phyloP scores from a whole-genome alignment of 768 basidiomycete species.

The Leucocoprinus leucothites region DNA sequence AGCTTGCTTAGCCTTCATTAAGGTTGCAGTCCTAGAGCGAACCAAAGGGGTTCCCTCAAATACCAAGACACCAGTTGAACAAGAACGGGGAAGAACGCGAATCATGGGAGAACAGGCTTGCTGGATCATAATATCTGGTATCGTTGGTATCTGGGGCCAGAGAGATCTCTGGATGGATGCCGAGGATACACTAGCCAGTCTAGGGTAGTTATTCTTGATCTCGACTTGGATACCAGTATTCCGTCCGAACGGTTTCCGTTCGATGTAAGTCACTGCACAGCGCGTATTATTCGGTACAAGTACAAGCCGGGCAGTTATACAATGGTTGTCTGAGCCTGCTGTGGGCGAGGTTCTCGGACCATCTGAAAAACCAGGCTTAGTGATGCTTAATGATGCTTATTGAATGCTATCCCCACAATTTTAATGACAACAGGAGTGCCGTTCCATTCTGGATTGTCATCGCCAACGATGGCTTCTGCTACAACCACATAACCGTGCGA shows the following conservation, averaged over 20 bases:
- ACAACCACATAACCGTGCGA: slow-evolving; percentile 23
- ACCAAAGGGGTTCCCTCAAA: slow-evolving; percentile 21
- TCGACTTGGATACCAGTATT: not conserved
- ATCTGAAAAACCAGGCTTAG: slow-evolving; percentile 15
- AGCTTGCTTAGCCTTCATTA: slow-evolving; percentile 55
- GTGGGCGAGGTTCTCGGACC: slow-evolving; percentile 17
- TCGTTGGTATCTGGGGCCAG: slow-evolving; percentile 75
- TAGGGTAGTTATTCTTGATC: not conserved
- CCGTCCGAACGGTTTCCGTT: not conserved
- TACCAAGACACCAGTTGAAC: slow-evolving; percentile 4
- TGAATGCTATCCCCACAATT: slow-evolving; percentile 17
- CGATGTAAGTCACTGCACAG: not conserved
- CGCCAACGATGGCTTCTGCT: slow-evolving; percentile 18
- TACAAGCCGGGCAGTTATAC: not conserved
- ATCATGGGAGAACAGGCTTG: slow-evolving; percentile 47
- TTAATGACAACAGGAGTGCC: slow-evolving; percentile 19
- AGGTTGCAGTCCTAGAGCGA: slow-evolving; percentile 22
- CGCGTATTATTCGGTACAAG: no score
- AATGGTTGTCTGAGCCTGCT: no score
- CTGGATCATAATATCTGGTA: slow-evolving; percentile 69
- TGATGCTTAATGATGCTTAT: not conserved
- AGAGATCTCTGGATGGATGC: slow-evolving; percentile 80
- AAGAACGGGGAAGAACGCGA: slow-evolving; percentile 10
- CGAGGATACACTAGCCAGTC: slow-evolving; percentile 40
- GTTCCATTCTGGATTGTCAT: slow-evolving; percentile 23